Percentiles rank a stretch among this genome's conserved stretches.
Conservation (phyloP, 352 stramenopile species). For the Phytophthora boehmeriae region DNA sequence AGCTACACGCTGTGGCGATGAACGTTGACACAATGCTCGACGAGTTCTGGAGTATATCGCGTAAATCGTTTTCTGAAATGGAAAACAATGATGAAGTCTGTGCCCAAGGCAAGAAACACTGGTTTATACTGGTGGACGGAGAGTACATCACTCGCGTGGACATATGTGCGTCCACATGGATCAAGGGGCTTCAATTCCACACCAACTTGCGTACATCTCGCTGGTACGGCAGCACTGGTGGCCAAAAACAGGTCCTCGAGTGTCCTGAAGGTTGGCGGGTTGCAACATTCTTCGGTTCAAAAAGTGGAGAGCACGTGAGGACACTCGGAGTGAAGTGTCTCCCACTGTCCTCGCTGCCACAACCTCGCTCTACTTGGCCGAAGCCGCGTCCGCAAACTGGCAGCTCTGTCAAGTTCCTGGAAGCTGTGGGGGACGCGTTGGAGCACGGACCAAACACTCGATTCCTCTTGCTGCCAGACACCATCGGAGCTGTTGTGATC, state of each 20-base stretch:
- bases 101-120: conserved; percentile 23
- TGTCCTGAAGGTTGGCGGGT: conserved; percentile 35
- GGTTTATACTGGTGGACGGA: conserved; percentile 28
- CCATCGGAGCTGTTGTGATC: conserved; percentile 24
- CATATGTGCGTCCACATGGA: conserved; percentile 42
- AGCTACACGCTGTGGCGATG: no score
- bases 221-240: conserved; percentile 54
- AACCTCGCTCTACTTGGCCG: not conserved
- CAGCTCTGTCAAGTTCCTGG: no score
- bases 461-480: not conserved
- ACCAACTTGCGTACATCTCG: conserved; percentile 46
- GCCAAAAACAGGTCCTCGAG: conserved; percentile 36
- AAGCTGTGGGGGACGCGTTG: not conserved
- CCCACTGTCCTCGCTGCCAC: not conserved
- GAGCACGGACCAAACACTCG: not conserved
- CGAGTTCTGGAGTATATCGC: no score
- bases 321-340: conserved; percentile 41
- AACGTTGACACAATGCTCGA: no score
- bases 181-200: conserved; percentile 53
- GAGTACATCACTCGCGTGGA: conserved; percentile 50
- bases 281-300: conserved; percentile 41
- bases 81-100: conserved; percentile 5
- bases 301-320: conserved; percentile 37
- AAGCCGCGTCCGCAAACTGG: no score
- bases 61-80: conserved; percentile 9